phyloP scores from a whole-genome alignment of 306 rosid species.

The Pyrus betulifolia region DNA sequence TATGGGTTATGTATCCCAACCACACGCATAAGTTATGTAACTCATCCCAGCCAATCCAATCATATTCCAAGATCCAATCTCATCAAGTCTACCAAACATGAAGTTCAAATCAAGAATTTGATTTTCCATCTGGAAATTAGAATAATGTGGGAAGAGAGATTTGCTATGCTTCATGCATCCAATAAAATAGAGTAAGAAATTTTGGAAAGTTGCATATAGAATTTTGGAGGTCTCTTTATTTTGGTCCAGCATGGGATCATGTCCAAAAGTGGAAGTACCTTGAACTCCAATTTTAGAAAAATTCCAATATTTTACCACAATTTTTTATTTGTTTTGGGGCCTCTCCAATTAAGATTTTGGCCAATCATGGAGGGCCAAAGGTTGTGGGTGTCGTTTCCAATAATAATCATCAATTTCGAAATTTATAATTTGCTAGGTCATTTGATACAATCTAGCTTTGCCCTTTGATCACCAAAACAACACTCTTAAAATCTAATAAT shows the following conservation, averaged over 20 bases:
- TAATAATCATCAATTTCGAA: not conserved
- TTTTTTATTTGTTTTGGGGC: not conserved
- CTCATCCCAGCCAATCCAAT: too few relatives aligned
- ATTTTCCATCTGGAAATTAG: not conserved
- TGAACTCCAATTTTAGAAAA: not conserved
- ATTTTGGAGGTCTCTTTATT: constrained; percentile 3
- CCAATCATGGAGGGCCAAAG: not conserved
- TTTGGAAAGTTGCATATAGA: not conserved
- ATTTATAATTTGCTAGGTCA: not conserved
- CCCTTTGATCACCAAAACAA: not conserved
- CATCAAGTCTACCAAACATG: too few relatives aligned
- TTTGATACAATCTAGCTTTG: not conserved
- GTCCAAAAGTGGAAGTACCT: constrained; percentile 19
- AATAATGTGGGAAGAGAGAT: constrained; percentile 17
- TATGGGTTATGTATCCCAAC: too few relatives aligned
- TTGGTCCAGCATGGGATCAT: constrained; percentile 18
- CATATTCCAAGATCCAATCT: too few relatives aligned
- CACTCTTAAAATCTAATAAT: too few relatives aligned
- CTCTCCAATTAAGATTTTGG: constrained; percentile 4
- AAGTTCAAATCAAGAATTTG: not conserved
- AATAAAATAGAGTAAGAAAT: not conserved
- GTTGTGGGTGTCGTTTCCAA: constrained; percentile 8
- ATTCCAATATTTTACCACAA: constrained; percentile 7
- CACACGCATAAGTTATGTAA: too few relatives aligned
- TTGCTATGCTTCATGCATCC: not conserved